A percentile compares a stretch with the other conserved stretches of the same genome.
Evolutionary conservation across 1,139 yeast species (phyloP).

Genomic region (Hemisphaericaspora xylofermentans): DNA sequence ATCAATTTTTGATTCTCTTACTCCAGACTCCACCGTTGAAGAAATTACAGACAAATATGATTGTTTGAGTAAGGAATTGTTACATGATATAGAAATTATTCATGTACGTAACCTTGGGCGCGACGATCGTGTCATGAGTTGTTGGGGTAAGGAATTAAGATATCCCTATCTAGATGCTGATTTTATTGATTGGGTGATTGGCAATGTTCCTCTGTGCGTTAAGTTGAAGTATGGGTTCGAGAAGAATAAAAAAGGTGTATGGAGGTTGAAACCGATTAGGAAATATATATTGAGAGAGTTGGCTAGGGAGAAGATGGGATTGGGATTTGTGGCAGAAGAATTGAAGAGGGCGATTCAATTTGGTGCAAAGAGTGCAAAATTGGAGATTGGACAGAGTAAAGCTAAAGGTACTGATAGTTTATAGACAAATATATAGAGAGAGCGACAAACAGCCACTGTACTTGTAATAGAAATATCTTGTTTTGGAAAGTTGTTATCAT

Average conservation of each 20-base stretch:
- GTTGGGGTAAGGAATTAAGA: slow-evolving; percentile 88
- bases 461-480: too few relatives aligned
- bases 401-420: slow-evolving; percentile 59
- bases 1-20: slow-evolving; percentile 39
- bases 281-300: slow-evolving; percentile 64
- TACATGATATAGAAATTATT: slow-evolving; percentile 67
- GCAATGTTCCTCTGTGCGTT: slow-evolving; percentile 48
- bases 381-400: slow-evolving; percentile 72
- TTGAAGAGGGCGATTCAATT: slow-evolving; percentile 95
- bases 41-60: slow-evolving; percentile 20
- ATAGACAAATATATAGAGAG: slow-evolving; percentile 1
- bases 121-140: slow-evolving; percentile 83
- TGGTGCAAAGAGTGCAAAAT: slow-evolving; percentile 93
- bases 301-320: slow-evolving; percentile 52
- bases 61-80: slow-evolving; percentile 48
- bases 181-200: slow-evolving; percentile 54
- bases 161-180: slow-evolving; percentile 80
- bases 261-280: slow-evolving; percentile 37
- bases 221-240: slow-evolving; percentile 41
- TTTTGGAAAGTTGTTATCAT: too few relatives aligned
- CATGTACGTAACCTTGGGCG: slow-evolving; percentile 82
- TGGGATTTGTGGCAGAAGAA: slow-evolving; percentile 64
- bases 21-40: slow-evolving; percentile 19
- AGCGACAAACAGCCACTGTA: too few relatives aligned
- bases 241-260: slow-evolving; percentile 30